Conservation (phyloP, 2,329 filamentous ascomycete genomes). For the Thermothelomyces thermophilus region DNA sequence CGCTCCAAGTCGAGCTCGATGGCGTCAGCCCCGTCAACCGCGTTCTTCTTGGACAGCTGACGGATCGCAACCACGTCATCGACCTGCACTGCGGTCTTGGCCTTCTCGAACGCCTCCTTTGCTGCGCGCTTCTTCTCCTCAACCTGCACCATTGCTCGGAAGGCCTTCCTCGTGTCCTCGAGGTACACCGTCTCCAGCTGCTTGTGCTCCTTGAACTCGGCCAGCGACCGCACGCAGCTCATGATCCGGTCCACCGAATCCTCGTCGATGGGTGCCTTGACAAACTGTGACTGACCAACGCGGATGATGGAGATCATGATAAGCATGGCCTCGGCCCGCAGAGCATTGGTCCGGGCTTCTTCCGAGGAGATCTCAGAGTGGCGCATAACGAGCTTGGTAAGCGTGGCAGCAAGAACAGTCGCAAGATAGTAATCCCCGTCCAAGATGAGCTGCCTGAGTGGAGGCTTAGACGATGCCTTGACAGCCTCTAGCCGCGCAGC, state of each 20-base stretch:
- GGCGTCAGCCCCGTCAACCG: constrained; percentile 72
- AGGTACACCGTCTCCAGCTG: constrained; percentile 89
- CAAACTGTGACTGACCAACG: constrained; percentile 97
- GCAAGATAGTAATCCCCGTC: constrained; percentile 97
- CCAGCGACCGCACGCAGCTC: constrained; percentile 88
- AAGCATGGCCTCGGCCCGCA: constrained; percentile 95
- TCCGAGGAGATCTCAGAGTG: constrained; percentile 90
- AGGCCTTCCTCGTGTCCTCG: constrained; percentile 90
- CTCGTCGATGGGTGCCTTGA: constrained; percentile 94
- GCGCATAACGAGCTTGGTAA: constrained; percentile 97
- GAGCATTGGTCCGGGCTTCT: constrained; percentile 78
- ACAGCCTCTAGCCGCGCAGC: constrained; percentile 92
- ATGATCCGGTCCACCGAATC: constrained; percentile 98
- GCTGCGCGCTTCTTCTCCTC: constrained; percentile 98
- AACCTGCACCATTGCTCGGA: constrained; percentile 92
- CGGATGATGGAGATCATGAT: constrained; percentile 99
- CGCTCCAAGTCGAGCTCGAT: constrained; percentile 86
- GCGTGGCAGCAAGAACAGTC: constrained; percentile 87
- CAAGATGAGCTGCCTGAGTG: constrained; percentile 86
- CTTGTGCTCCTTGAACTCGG: constrained; percentile 83
- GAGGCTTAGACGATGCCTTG: constrained; percentile 94
- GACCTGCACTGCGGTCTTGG: constrained; percentile 88
- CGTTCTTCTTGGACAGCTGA: constrained; percentile 88
- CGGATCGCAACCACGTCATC: constrained; percentile 92
- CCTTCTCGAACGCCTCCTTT: constrained; percentile 86